Conservation (phyloP, 495 filamentous ascomycete genomes). For the Bryoglossum gracile region DNA sequence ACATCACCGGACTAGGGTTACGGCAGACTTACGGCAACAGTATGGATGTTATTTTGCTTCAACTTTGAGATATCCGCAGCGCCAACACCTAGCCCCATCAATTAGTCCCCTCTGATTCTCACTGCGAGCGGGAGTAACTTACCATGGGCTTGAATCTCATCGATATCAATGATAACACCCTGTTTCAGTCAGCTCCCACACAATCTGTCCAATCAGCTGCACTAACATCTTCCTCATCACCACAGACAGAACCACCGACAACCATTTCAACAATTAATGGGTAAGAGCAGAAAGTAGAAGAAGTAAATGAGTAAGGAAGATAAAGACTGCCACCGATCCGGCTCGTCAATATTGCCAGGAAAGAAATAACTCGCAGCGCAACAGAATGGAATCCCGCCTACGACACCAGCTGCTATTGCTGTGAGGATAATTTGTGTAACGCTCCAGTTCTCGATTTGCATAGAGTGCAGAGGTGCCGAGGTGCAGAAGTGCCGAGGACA, state of each 20-base stretch:
- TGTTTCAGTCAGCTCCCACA: constrained; percentile 11
- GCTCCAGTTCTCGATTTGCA: neutral
- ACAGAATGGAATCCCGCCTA: neutral
- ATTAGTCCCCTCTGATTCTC: no score
- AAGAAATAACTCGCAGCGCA: neutral
- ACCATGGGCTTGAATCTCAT: constrained; percentile 68
- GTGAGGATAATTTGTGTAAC: neutral
- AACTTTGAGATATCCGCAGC: constrained; percentile 70
- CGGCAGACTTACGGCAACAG: constrained; percentile 49
- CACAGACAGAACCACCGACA: constrained; percentile 10
- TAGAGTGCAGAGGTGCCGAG: no score
- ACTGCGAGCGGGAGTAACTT: constrained; percentile 49
- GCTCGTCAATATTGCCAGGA: neutral
- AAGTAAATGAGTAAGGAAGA: neutral
- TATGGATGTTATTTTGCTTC: constrained; percentile 63
- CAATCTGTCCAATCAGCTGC: no score
- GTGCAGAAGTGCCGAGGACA: no score
- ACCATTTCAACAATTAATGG: neutral
- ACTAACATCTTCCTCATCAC: constrained; percentile 20
- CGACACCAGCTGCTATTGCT: neutral
- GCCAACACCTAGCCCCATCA: constrained; percentile 49
- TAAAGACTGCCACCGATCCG: neutral
- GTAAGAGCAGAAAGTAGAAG: neutral
- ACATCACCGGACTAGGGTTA: no score
- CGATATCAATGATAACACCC: constrained; percentile 56